Evolutionary conservation across 2,329 filamentous ascomycete species (phyloP), one percentile per base, ranked within the genome.

Genomic region (Fusarium hostae): DNA sequence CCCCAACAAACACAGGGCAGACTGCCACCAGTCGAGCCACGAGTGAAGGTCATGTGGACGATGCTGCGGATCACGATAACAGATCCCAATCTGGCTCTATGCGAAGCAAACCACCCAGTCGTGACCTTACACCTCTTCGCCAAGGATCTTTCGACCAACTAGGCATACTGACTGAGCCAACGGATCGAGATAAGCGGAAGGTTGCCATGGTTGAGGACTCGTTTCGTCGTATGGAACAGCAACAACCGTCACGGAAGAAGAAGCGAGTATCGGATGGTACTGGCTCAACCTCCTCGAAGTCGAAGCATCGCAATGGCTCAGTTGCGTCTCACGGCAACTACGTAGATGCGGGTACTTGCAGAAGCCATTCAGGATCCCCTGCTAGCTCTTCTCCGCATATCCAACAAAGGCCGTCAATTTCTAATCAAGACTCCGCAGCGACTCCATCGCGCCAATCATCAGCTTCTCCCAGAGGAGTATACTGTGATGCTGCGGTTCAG

Each of bases 131-230:
- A 5, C 90, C 90, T 4, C 80, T 85, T 20, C 84, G 86, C 10
- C 87, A 90, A 73, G 90, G 89, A 30, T 88, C 88, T 1, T 86
- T 89, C 62, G 86, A 91, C 56, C 87, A 88, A 13, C 79, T 88
- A 3, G 87, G 87, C 7, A 89, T 90, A 72, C 80, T 90, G 62
- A 91, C 88, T 1, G 89, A 90, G 69, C 88, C 87, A 10, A 91
- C 90, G 1, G 89, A 91, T 70, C 86, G 90, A 34, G 90, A 92
- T 68, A 91, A 92, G 79, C 84, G 90, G 39, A 92, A 92, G 73
- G 86, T 91, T 15, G 87, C 88, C 24, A 89, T 89, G 86, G 85
- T 90, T 0, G 90, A 92, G 71, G 88, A 90, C 65, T 84, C 87
- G 4, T 88, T 92, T 77, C 85, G 88, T 60, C 88, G 85, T 26